phyloP scores from a whole-genome alignment of 345 rosid species.

The Eucalyptus leucophloia region DNA sequence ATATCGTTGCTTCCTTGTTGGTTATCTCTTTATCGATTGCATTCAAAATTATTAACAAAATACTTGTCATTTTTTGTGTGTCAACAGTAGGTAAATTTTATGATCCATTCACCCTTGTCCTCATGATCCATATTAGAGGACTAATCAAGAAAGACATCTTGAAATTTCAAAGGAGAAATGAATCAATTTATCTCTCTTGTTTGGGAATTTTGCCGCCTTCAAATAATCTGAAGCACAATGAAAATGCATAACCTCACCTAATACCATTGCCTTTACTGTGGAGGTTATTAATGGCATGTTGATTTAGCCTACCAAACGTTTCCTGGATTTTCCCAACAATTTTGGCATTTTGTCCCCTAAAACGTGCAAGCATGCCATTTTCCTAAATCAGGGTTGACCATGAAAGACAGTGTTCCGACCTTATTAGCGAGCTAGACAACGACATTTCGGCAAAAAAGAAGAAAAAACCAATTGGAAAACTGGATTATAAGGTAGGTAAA shows the following conservation, averaged over 20 bases:
- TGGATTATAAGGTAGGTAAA: background rate
- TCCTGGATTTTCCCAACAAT: background rate
- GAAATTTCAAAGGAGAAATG: background rate
- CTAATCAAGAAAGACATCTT: background rate
- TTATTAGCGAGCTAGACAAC: background rate
- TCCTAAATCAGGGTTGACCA: too few relatives aligned
- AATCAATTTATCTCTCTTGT: background rate
- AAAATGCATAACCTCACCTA: background rate
- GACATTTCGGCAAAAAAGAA: background rate
- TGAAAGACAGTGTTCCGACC: background rate
- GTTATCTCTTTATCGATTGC: background rate
- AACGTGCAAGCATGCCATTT: too few relatives aligned
- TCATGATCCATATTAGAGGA: background rate
- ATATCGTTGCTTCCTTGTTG: fast-evolving
- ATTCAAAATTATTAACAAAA: fast-evolving
- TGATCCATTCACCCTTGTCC: background rate
- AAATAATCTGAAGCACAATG: background rate
- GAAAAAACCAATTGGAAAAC: background rate
- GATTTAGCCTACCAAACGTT: background rate
- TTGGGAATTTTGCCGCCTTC: background rate
- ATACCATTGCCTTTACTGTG: background rate
- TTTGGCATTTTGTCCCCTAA: too few relatives aligned
- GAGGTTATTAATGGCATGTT: background rate
- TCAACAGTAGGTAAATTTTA: background rate
- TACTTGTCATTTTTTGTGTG: background rate